phyloP scores from a whole-genome alignment of 2,329 filamentous ascomycete species.

The Neonectria ditissima region DNA sequence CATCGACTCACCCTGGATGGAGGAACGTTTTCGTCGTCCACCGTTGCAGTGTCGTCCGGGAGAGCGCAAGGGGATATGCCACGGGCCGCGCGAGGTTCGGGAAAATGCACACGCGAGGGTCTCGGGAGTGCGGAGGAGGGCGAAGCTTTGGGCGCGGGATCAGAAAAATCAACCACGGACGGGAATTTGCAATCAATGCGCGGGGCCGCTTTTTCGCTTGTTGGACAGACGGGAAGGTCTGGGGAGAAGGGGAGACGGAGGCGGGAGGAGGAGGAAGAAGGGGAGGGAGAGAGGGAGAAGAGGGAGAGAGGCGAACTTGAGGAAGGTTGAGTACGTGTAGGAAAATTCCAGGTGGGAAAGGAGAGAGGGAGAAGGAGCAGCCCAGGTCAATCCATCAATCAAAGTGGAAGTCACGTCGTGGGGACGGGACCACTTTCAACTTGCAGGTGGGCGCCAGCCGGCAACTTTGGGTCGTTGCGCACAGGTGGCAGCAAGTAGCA shows the following conservation, averaged over 20 bases:
- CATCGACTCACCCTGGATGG: slow-evolving; percentile 40
- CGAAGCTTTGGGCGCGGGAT: slow-evolving; percentile 37
- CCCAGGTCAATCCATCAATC: slow-evolving; percentile 41
- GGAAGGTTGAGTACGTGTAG: slow-evolving; percentile 43
- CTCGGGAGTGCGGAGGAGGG: slow-evolving; percentile 43
- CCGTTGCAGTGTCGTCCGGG: slow-evolving; percentile 34
- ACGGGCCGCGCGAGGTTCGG: slow-evolving; percentile 41
- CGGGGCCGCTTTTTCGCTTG: slow-evolving; percentile 35
- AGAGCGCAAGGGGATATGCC: slow-evolving; percentile 38
- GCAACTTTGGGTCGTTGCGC: slow-evolving; percentile 31
- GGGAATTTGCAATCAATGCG: slow-evolving; percentile 36
- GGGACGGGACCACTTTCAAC: slow-evolving; percentile 34
- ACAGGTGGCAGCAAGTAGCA: slow-evolving; percentile 35
- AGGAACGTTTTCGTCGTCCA: slow-evolving; percentile 32
- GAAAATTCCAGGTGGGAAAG: slow-evolving; percentile 46
- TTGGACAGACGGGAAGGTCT: slow-evolving; percentile 36
- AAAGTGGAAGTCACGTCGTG: slow-evolving; percentile 44
- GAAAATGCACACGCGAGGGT: slow-evolving; percentile 43
- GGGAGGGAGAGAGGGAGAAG: slow-evolving; percentile 8
- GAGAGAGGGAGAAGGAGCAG: slow-evolving; percentile 40
- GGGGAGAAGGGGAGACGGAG: slow-evolving; percentile 32
- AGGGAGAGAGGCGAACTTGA: slow-evolving; percentile 33
- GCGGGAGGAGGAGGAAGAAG: slow-evolving; percentile 30
- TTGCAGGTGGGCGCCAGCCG: slow-evolving; percentile 38
- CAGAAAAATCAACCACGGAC: slow-evolving; percentile 35